phyloP scores from a whole-genome alignment of 208 protist genomes.

The Acanthamoeba culbertsoni region DNA sequence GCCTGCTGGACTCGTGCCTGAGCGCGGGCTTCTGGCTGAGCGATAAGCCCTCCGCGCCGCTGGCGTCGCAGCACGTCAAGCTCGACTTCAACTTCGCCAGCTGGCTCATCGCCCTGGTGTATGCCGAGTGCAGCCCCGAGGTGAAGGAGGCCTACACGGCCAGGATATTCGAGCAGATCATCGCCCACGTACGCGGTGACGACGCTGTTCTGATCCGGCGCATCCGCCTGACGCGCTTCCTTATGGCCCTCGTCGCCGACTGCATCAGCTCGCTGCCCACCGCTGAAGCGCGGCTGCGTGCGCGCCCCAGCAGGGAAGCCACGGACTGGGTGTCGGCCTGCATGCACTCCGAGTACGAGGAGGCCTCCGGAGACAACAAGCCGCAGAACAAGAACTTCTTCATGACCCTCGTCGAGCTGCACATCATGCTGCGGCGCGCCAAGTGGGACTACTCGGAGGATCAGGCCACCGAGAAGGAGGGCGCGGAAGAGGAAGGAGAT shows the following conservation, averaged over 20 bases:
- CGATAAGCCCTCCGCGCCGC: neutral
- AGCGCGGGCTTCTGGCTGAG: neutral
- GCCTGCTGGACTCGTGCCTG: neutral
- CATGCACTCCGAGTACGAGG: neutral
- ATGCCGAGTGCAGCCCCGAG: neutral
- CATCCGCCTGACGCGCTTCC: neutral
- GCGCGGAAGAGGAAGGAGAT: neutral
- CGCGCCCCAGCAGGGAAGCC: neutral
- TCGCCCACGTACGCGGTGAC: neutral
- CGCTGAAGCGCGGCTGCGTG: neutral
- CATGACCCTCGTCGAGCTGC: neutral
- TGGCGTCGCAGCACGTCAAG: neutral
- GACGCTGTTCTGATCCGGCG: neutral
- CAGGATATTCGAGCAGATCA: neutral
- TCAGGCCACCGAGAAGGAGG: too few relatives aligned
- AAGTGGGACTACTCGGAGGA: constrained; percentile 43
- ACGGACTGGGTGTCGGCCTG: neutral
- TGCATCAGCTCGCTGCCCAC: neutral
- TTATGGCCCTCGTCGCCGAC: neutral
- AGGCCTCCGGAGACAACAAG: neutral
- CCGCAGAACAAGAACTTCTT: neutral
- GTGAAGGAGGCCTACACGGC: constrained; percentile 48
- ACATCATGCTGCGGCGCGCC: neutral
- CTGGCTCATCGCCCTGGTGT: constrained; percentile 32
- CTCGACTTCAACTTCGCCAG: constrained; percentile 46